These are phyloP conservation scores for Cordyceps cicadae DNA, from an alignment of 2,329 filamentous ascomycete genomes.

Conservation along the genomic window DNA sequence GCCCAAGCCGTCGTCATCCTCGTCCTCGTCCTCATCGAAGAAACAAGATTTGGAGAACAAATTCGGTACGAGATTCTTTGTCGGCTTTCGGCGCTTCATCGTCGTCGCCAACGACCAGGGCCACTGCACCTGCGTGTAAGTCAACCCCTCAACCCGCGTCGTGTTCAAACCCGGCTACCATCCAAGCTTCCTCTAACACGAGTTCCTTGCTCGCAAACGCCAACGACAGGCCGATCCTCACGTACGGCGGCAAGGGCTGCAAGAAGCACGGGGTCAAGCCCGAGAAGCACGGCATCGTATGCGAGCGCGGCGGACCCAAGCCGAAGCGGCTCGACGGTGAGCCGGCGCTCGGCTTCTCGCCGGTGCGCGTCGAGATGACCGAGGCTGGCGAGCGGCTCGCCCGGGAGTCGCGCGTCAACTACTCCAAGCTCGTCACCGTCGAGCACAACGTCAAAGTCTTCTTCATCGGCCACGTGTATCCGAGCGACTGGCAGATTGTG, in stretches of 20 bases:
- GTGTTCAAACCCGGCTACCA: too few relatives aligned
- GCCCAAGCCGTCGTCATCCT: conserved; percentile 13
- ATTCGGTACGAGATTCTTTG: conserved; percentile 33
- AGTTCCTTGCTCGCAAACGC: too few relatives aligned
- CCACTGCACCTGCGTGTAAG: conserved; percentile 50
- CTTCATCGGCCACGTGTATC: conserved; percentile 43
- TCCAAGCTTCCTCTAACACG: too few relatives aligned
- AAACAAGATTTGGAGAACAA: conserved; percentile 26
- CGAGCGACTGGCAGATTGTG: conserved; percentile 33
- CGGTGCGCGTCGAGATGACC: conserved; percentile 37
- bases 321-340: conserved; percentile 32
- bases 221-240: conserved; percentile 41
- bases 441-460: conserved; percentile 51
- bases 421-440: conserved; percentile 46
- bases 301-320: conserved; percentile 24
- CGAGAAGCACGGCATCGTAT: conserved; percentile 45
- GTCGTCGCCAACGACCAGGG: conserved; percentile 43
- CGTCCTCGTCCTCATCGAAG: conserved; percentile 22
- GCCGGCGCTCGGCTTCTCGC: conserved; percentile 38
- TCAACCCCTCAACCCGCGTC: background rate
- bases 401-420: conserved; percentile 47
- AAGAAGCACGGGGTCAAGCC: conserved; percentile 45
- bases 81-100: conserved; percentile 47
- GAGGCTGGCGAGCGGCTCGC: conserved; percentile 37
- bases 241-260: conserved; percentile 45